phyloP scores from a whole-genome alignment of 768 basidiomycete genomes.

The Obba rivulosa region DNA sequence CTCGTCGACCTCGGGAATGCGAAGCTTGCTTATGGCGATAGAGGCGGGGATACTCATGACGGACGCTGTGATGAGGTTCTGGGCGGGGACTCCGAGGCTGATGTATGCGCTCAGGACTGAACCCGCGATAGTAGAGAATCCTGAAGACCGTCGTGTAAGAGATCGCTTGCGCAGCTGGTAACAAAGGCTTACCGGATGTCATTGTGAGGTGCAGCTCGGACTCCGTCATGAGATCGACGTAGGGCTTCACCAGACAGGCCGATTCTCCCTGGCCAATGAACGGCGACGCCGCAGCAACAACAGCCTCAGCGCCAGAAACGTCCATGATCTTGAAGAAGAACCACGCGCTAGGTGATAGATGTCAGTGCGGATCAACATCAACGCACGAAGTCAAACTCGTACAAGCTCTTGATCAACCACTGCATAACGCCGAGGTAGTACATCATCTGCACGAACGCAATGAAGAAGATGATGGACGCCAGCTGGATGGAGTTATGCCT shows the following conservation, averaged over 20 bases:
- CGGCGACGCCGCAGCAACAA: constrained; percentile 90
- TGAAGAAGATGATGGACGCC: constrained; percentile 85
- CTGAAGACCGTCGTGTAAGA: constrained; percentile 17
- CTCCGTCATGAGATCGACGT: constrained; percentile 78
- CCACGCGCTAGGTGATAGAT: constrained; percentile 56
- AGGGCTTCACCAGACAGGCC: constrained; percentile 80
- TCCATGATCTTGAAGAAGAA: constrained; percentile 91
- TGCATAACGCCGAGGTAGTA: constrained; percentile 92
- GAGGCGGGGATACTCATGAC: constrained; percentile 96
- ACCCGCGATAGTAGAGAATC: constrained; percentile 90
- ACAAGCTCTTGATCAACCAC: constrained; percentile 88
- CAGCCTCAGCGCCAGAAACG: constrained; percentile 91
- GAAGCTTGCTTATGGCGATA: constrained; percentile 87
- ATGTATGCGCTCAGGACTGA: constrained; percentile 87
- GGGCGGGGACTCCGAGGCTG: constrained; percentile 65
- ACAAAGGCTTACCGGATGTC: constrained; percentile 59
- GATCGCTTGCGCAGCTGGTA: background rate
- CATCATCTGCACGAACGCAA: constrained; percentile 88
- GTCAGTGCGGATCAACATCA: background rate
- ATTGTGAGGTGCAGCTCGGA: constrained; percentile 85
- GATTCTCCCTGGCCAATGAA: constrained; percentile 91
- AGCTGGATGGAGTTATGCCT: constrained; percentile 37
- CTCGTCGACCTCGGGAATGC: constrained; percentile 77
- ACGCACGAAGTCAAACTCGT: constrained; percentile 18
- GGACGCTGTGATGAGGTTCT: constrained; percentile 81